Evolutionary conservation across 305 asterid genomes (phyloP), one percentile per base, ranked within the genome.

Genomic region (Fraxinus angustifolia): DNA sequence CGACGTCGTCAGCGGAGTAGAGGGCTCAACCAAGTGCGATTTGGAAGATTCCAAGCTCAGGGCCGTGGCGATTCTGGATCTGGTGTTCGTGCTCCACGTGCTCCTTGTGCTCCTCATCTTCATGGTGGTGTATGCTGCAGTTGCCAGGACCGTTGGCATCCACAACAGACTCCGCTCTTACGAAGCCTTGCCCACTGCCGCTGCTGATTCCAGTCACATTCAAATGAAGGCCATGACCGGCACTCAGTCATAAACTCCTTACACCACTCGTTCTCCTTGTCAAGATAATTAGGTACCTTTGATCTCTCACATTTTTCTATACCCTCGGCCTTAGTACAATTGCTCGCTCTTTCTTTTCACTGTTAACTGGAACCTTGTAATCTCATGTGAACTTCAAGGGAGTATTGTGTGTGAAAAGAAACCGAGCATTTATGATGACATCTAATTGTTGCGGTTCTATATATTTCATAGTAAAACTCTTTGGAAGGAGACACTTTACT

Each of bases 1-100:
- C 1, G 99, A 94, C 65, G 99, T 94, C 19, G 91, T 91, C 48
- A 91, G 92, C 78, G 98, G 99, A 6, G 94, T 95, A 16, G 98
- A 93, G 84, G 98, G 99, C 21, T 92, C 97, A n/a, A 95, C 99
- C 40, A 95, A 92, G 86, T 95, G 99, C 77, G 99, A 95, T 72
- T 85, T 94, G 84, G 99, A 95, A 38, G 99, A 95, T 81, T 88
- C 98, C 83, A 95, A 92, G 93, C 91, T 95, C 30, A 87, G 99
- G 84, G 99, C 99, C 0, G 89, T 87, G 30, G 95, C 99, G 5
- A 89, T 96, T 40, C 90, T 94, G 26, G 99, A 96, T 88, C 87
- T 96, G 79, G 75, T 90, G 2, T 94, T 96, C 72, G 91, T 94
- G 3, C 76, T 94, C 53, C 96, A 95, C 45, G 98, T 92, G 40